Evolutionary conservation across 75 land plant genomes (phyloP).

Genomic region (Cunninghamia lanceolata): DNA sequence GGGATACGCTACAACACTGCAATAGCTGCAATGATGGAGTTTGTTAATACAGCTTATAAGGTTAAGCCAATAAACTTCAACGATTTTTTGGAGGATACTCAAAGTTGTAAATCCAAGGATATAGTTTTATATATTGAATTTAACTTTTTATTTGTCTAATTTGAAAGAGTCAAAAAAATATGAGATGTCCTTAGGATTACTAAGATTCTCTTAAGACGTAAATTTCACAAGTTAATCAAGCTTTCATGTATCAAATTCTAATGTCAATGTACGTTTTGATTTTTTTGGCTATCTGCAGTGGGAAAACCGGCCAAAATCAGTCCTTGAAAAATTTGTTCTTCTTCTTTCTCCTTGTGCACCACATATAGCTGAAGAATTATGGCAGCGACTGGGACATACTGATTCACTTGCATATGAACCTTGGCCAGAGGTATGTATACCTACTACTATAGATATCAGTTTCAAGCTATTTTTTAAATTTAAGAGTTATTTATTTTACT

Average conservation of each 20-base stretch:
- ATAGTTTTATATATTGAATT: not conserved
- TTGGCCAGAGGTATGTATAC: constrained; percentile 72
- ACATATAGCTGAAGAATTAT: constrained; percentile 92
- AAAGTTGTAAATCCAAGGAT: not conserved
- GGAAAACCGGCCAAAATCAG: constrained; percentile 63
- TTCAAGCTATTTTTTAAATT: not conserved
- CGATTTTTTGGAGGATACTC: not conserved
- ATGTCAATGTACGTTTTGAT: not conserved
- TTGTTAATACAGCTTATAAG: constrained; percentile 91
- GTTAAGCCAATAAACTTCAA: constrained; percentile 24
- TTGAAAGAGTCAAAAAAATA: not conserved
- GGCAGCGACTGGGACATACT: constrained; percentile 79
- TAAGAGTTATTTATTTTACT: too few species aligned
- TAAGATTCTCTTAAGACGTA: not conserved
- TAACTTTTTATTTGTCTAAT: not conserved
- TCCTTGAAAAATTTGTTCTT: constrained; percentile 73
- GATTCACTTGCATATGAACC: constrained; percentile 74
- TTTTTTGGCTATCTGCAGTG: constrained; percentile 51
- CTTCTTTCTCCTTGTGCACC: constrained; percentile 95
- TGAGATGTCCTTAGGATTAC: not conserved
- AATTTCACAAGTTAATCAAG: not conserved
- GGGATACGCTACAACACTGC: constrained; percentile 92
- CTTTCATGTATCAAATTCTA: not conserved
- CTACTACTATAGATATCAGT: not conserved
- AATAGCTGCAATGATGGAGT: constrained; percentile 98